phyloP scores from a whole-genome alignment of 805 yeast species.

The Wickerhamia fluorescens region DNA sequence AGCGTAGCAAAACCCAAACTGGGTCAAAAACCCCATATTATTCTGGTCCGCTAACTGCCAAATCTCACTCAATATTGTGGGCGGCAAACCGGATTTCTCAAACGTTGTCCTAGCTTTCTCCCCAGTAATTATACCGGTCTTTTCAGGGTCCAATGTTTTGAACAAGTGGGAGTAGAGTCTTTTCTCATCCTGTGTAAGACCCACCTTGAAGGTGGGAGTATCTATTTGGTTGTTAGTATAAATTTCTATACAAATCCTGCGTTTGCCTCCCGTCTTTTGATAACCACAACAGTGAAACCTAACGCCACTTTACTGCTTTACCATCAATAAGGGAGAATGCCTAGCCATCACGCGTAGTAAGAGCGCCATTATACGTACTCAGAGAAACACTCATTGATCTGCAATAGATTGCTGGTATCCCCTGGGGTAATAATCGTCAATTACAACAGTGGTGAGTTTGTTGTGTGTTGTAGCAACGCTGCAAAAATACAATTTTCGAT shows the following conservation, averaged over 20 bases:
- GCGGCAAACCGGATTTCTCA: constrained; percentile 79
- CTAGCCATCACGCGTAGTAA: too few species aligned
- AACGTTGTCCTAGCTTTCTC: constrained; percentile 76
- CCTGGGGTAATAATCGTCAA: too few species aligned
- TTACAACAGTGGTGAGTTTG: too few species aligned
- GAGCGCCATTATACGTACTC: constrained; percentile 19
- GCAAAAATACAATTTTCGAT: too few species aligned
- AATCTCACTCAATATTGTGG: constrained; percentile 74
- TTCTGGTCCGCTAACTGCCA: constrained; percentile 94
- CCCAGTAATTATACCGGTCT: constrained; percentile 80
- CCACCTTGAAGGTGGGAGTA: constrained; percentile 34
- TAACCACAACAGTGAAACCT: not conserved
- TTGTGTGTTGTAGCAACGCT: too few species aligned
- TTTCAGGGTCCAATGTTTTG: constrained; percentile 70
- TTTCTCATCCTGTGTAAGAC: constrained; percentile 70
- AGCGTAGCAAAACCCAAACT: constrained; percentile 75
- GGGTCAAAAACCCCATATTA: constrained; percentile 78
- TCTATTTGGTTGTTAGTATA: constrained; percentile 10
- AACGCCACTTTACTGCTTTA: too few species aligned
- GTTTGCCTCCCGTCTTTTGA: not conserved
- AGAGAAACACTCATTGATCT: constrained; percentile 22
- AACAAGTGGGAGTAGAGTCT: constrained; percentile 68
- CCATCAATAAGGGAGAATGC: constrained; percentile 1
- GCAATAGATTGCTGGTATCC: too few species aligned
- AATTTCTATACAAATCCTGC: not conserved